Evolutionary conservation across 75 land plant genomes (phyloP).

Genomic region (Pinus albicaulis): DNA sequence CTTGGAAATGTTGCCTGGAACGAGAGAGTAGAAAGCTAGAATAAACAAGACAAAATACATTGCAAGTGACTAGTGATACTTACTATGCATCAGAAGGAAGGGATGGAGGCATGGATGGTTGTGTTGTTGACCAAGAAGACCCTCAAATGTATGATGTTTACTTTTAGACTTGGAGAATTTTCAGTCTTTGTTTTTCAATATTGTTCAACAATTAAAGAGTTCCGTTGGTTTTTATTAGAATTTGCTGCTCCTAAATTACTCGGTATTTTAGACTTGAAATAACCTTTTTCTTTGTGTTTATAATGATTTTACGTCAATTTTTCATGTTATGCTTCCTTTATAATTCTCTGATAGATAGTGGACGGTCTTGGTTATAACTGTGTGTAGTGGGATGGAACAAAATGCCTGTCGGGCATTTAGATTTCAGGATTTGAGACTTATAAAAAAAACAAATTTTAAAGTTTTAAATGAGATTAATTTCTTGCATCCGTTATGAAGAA

Average conservation of each 20-base stretch:
- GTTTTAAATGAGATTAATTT: neutral
- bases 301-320: neutral
- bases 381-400: neutral
- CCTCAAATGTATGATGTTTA: conserved; percentile 51
- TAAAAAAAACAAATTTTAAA: neutral
- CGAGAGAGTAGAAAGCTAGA: conserved; percentile 81
- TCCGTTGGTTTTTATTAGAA: neutral
- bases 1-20: conserved; percentile 88
- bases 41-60: conserved; percentile 61
- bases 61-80: conserved; percentile 49
- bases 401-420: neutral
- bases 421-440: neutral
- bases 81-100: conserved; percentile 49
- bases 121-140: conserved; percentile 68
- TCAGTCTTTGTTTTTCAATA: neutral
- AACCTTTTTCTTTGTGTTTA: neutral
- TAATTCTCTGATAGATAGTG: neutral
- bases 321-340: neutral
- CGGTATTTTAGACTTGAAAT: neutral
- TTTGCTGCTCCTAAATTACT: neutral
- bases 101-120: conserved; percentile 66
- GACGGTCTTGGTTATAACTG: neutral
- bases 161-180: neutral
- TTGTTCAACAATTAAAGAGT: neutral
- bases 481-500: neutral